These are phyloP conservation scores for Rhododendron kiyosumense DNA, from an alignment of 148 eudicot species.

Conservation along the genomic window DNA sequence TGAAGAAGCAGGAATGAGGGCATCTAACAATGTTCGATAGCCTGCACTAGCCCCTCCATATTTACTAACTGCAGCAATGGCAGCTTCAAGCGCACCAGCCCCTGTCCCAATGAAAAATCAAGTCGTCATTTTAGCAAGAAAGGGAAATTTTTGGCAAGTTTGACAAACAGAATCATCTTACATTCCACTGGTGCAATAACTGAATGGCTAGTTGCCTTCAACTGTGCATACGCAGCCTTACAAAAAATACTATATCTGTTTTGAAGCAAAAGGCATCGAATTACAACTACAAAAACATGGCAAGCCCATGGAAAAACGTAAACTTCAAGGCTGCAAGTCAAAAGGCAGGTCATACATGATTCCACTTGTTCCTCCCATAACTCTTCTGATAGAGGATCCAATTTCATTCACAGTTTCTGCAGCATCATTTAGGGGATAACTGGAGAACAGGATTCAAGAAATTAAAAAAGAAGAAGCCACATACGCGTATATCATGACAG, in stretches of 20 bases:
- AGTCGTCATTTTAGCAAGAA: background rate
- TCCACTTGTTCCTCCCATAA: conserved; percentile 99
- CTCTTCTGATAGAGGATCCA: conserved; percentile 77
- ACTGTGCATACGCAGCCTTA: conserved; percentile 74
- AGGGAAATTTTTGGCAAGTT: background rate
- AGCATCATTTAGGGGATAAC: conserved; percentile 93
- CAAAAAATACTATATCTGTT: conserved; percentile 79
- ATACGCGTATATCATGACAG: background rate
- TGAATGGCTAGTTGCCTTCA: conserved; percentile 46
- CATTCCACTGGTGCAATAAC: conserved; percentile 48
- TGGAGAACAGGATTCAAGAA: conserved; percentile 22
- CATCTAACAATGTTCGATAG: conserved; percentile 89
- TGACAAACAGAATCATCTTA: conserved; percentile 26
- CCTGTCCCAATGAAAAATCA: conserved; percentile 36
- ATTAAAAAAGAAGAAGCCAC: background rate
- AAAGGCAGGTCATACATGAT: conserved; percentile 43
- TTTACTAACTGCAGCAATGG: conserved; percentile 74
- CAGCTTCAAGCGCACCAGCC: conserved; percentile 85
- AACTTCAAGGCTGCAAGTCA: background rate
- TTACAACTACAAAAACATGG: background rate
- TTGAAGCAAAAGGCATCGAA: conserved; percentile 1
- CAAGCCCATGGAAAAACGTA: background rate
- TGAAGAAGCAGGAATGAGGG: conserved; percentile 81
- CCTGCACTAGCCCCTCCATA: conserved; percentile 95
- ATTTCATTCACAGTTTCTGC: conserved; percentile 80